phyloP scores from a whole-genome alignment of 306 rosid genomes.

The Betula pendula region DNA sequence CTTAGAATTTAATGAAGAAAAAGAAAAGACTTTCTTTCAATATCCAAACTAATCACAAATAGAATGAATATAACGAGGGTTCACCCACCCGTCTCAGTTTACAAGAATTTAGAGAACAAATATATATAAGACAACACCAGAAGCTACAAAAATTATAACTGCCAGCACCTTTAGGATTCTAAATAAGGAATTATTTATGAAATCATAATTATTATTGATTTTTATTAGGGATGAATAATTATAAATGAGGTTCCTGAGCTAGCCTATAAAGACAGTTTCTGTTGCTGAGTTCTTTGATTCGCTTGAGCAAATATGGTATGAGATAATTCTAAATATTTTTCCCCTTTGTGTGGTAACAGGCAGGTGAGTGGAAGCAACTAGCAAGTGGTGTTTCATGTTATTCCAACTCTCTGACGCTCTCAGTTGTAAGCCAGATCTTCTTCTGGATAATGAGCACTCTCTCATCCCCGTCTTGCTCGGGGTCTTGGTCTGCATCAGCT shows the following conservation, averaged over 20 bases:
- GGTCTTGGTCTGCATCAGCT: slow-evolving; percentile 34
- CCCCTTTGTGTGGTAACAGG: not conserved
- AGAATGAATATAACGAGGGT: slow-evolving; percentile 14
- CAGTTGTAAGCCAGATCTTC: slow-evolving; percentile 82
- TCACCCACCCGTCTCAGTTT: slow-evolving; percentile 34
- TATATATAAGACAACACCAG: slow-evolving; percentile 22
- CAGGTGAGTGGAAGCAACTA: not conserved
- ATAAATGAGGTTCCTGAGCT: too few relatives aligned
- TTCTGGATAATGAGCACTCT: slow-evolving; percentile 69
- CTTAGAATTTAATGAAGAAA: not conserved
- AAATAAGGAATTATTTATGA: too few relatives aligned
- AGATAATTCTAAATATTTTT: too few relatives aligned
- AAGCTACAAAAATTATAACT: slow-evolving; percentile 21
- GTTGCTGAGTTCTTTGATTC: not conserved
- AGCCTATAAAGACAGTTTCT: too few relatives aligned
- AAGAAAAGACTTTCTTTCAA: too few relatives aligned
- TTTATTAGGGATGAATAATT: too few relatives aligned
- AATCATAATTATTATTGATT: too few relatives aligned
- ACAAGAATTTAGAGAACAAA: too few relatives aligned
- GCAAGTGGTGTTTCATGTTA: slow-evolving; percentile 23
- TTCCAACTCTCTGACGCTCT: slow-evolving; percentile 59
- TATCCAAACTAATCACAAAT: not conserved
- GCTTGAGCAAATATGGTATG: not conserved
- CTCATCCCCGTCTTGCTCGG: slow-evolving; percentile 49
- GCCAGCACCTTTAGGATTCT: not conserved